phyloP scores from a whole-genome alignment of 2,329 filamentous ascomycete species.

The Trichoderma sp. region DNA sequence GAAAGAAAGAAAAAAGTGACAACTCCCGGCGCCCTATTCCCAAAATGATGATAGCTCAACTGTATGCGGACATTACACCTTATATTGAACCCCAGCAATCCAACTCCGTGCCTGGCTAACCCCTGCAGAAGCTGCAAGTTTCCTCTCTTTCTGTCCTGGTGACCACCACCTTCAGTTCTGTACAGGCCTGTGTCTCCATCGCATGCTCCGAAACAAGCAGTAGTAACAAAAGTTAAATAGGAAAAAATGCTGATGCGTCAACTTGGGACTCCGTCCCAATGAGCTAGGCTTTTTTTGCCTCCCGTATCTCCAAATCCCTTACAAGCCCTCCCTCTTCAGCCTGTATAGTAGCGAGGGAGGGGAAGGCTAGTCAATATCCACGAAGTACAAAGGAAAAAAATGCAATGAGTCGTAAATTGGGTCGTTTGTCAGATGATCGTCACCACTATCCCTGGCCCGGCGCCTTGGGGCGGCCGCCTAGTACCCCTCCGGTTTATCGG shows the following conservation, averaged over 20 bases:
- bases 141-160: constrained; percentile 9
- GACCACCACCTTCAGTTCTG: background rate
- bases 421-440: constrained; percentile 15
- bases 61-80: constrained; percentile 23
- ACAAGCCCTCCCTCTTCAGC: constrained; percentile 5
- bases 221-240: background rate
- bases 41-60: constrained; percentile 17
- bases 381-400: background rate
- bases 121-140: constrained; percentile 14
- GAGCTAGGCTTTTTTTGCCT: background rate
- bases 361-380: background rate
- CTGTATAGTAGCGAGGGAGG: constrained; percentile 4
- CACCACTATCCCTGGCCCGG: constrained; percentile 1
- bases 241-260: background rate
- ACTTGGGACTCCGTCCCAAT: background rate
- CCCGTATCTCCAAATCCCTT: background rate
- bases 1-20: constrained; percentile 10
- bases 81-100: constrained; percentile 1
- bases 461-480: background rate
- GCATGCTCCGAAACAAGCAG: background rate
- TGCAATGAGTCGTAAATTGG: constrained; percentile 18
- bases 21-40: constrained; percentile 23
- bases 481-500: constrained; percentile 6
- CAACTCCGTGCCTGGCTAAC: constrained; percentile 14
- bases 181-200: background rate